Evolutionary conservation across 169 alveolate genomes (phyloP).

Genomic region (Plasmodium gonderi): DNA sequence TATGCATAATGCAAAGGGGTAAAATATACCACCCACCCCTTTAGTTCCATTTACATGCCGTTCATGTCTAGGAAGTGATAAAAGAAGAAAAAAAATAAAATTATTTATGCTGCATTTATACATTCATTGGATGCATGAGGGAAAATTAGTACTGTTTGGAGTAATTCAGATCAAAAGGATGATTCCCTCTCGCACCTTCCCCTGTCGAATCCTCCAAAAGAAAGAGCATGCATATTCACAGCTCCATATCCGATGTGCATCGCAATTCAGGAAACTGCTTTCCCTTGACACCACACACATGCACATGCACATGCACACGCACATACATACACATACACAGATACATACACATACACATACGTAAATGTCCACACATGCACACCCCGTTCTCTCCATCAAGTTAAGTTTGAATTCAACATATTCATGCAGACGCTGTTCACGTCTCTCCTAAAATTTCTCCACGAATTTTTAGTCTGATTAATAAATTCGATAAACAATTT

Average conservation of each 20-base stretch:
- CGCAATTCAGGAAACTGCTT: no score
- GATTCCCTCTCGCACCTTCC: no score
- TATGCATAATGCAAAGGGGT: no score
- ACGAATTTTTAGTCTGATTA: not conserved
- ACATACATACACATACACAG: not conserved
- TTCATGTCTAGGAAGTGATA: no score
- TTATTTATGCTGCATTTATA: no score
- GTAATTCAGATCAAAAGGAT: no score
- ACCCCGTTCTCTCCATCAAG: not conserved
- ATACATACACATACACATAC: not conserved
- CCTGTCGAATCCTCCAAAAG: not conserved
- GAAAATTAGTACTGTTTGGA: no score
- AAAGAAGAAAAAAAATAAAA: no score
- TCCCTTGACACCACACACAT: not conserved
- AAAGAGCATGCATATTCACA: not conserved
- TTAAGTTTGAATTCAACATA: not conserved
- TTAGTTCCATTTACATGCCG: no score
- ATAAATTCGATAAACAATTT: not conserved
- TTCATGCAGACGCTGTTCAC: not conserved
- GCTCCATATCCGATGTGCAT: no score
- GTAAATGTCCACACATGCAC: not conserved
- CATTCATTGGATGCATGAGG: no score
- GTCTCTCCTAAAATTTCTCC: conserved; percentile 7
- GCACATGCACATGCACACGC: not conserved
- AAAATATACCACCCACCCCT: no score